Evolutionary conservation across 345 rosid species (phyloP), one percentile per base, ranked within the genome.

Genomic region (Pelargonium nanum): DNA sequence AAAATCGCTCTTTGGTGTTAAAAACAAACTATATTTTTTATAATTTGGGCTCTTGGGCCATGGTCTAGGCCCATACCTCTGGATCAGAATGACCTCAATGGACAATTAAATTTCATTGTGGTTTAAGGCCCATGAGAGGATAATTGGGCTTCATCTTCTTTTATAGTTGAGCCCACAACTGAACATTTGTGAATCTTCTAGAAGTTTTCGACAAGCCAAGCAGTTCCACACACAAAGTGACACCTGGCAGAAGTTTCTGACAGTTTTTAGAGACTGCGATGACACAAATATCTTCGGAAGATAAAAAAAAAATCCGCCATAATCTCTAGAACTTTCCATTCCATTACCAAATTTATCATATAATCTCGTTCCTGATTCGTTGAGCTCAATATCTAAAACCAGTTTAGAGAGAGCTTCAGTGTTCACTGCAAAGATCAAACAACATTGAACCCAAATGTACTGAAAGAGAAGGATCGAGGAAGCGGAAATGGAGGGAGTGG

Each of bases 401-500:
- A 1, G 6, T 15, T 34, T 15, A 34, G 12, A 34, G 6, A 34
- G 45, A 34, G 1, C 13, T n/a, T n/a, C n/a, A n/a, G n/a, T n/a
- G n/a, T n/a, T n/a, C n/a, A n/a, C n/a, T n/a, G n/a, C 45, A 34
- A 34, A 34, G 45, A 34, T 4, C 45, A 34, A 1, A 10, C 32
- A 6, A 22, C n/a, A 3, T 22, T 8, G 21, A 2, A 9, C 19
- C 1, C 22, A 20, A 21, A 25, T 13, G 13, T 23, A 13, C 7
- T 22, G 10, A 22, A 16, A 4, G 13, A 7, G n/a, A n/a, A 26
- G 6, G 1, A 2, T 20, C 1, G 8, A 13, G 23, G 53, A 4
- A 19, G 26, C 8, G 24, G 65, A 55, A 48, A 81, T 75, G 82
- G 76, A 75, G 58, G 57, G 63, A 55, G 34, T 61, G 32, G 55